Percentiles rank a stretch among this genome's conserved stretches.
Conservation (phyloP, 305 asterid genomes). For the Andrographis paniculata region DNA sequence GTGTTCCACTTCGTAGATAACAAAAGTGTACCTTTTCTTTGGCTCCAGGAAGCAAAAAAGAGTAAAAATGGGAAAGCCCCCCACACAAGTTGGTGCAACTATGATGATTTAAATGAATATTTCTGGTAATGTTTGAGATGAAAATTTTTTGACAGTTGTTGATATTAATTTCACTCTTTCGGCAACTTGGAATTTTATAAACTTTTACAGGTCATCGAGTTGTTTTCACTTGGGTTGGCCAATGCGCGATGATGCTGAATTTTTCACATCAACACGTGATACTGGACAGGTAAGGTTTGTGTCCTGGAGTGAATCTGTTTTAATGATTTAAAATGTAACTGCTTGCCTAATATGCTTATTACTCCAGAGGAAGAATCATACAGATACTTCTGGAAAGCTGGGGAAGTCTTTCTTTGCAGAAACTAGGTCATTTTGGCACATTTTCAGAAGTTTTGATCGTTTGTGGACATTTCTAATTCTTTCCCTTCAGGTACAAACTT, state of each 20-base stretch:
- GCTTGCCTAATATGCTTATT: slow-evolving; percentile 45
- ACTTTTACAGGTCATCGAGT: slow-evolving; percentile 64
- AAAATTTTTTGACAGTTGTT: slow-evolving; percentile 21
- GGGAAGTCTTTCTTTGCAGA: slow-evolving; percentile 95
- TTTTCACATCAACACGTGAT: slow-evolving; percentile 72
- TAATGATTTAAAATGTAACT: slow-evolving; percentile 58
- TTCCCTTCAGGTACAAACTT: slow-evolving; percentile 77
- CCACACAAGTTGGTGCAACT: slow-evolving; percentile 95
- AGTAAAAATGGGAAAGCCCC: slow-evolving; percentile 93
- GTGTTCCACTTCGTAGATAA: slow-evolving; percentile 18
- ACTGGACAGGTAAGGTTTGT: slow-evolving; percentile 44
- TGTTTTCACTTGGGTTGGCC: slow-evolving; percentile 99
- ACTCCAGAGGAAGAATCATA: slow-evolving; percentile 32
- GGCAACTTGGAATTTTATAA: slow-evolving; percentile 20
- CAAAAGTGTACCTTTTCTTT: slow-evolving; percentile 17
- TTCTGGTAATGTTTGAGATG: slow-evolving; percentile 60
- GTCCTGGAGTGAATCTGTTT: too few relatives aligned
- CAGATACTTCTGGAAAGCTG: slow-evolving; percentile 46
- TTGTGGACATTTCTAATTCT: slow-evolving; percentile 82
- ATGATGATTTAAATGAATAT: slow-evolving; percentile 94
- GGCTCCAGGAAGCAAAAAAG: slow-evolving; percentile 74
- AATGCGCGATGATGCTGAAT: slow-evolving; percentile 92
- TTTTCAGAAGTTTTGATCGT: slow-evolving; percentile 87
- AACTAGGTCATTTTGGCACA: slow-evolving; percentile 91
- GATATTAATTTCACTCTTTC: slow-evolving; percentile 16